Evolutionary conservation across 2,329 filamentous ascomycete species (phyloP), one percentile per base, ranked within the genome.

Genomic region (Ascochyta lentis): DNA sequence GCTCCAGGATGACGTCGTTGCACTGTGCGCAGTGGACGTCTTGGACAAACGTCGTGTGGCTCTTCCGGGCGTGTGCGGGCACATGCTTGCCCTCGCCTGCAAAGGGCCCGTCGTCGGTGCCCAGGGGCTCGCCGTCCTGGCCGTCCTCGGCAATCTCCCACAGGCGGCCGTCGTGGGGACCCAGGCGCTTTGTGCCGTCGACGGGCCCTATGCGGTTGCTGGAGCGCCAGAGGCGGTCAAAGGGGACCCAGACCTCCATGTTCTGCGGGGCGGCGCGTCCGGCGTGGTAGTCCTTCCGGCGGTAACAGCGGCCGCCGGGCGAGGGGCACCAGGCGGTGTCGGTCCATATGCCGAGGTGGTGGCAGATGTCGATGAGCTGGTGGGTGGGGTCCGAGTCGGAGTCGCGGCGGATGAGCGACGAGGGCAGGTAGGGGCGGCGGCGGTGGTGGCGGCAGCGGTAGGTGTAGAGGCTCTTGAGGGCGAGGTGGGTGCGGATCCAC

Each of bases 391-490:
- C 83, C 15, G 83, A 84, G 65, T 86, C 84, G 24, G 84, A 85
- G 68, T 86, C 84, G 63, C 82, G 78, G 47, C 84, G 79, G 37
- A 79, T 69, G 35, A 86, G 75, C 7, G 83, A 85, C 15, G 80
- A 79, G 4, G 83, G 81, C 3, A 86, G 78, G 67, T 86, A 86
- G 9, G 84, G 84, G 41, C 84, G 77, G 58, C 84, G 79, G 61
- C 84, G 79, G 65, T 86, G 84, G 66, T 86, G 84, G n/a, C 84
- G 81, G 63, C 84, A 86, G 54, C 84, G 81, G 68, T 86, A 87
- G 1, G 84, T 83, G 65, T 86, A 86, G 8, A 87, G 76, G 68
- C 83, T 85, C 71, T 83, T 84, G 52, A 87, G 77, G 6, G 83
- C 83, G 37, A 85, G 79, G 27, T 77, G 75, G 29, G 71, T 77